Conservation (phyloP, 495 filamentous ascomycete genomes). For the Aspergillus conjunctus region DNA sequence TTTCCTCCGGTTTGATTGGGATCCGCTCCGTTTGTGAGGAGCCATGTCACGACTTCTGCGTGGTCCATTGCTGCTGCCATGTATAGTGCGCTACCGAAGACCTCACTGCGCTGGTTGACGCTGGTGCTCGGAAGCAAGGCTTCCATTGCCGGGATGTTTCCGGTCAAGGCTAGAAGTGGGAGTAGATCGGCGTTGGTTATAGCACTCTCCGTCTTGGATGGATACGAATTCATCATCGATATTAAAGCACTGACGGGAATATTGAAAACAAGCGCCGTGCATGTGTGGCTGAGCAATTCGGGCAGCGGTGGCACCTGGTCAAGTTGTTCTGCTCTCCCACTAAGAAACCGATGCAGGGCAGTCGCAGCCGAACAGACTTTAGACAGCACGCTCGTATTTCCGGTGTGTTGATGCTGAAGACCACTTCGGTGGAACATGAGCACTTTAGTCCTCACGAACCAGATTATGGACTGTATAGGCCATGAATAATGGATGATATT, state of each 20-base stretch:
- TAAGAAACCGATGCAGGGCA: neutral
- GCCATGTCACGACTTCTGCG: neutral
- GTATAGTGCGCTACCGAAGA: neutral
- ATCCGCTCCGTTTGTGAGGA: conserved; percentile 3
- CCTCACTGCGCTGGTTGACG: neutral
- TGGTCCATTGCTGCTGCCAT: neutral
- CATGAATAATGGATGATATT: neutral
- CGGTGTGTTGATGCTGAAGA: neutral
- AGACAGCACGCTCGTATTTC: neutral
- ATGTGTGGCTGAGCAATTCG: neutral
- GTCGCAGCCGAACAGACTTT: neutral
- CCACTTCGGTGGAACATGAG: neutral
- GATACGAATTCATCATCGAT: neutral
- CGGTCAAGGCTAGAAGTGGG: neutral
- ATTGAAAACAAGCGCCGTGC: neutral
- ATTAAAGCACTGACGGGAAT: neutral
- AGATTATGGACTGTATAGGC: neutral
- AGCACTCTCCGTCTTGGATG: too few relatives aligned
- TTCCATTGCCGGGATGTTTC: neutral
- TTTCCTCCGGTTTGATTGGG: conserved; percentile 7
- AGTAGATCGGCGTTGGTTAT: neutral
- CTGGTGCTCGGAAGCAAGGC: neutral
- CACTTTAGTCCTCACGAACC: neutral
- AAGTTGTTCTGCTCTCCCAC: neutral
- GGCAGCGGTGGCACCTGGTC: neutral